Percentiles rank a stretch among this genome's conserved stretches.
These are phyloP conservation scores for Crucihimalaya himalaica DNA, from an alignment of 345 rosid genomes.

Conservation along the genomic window DNA sequence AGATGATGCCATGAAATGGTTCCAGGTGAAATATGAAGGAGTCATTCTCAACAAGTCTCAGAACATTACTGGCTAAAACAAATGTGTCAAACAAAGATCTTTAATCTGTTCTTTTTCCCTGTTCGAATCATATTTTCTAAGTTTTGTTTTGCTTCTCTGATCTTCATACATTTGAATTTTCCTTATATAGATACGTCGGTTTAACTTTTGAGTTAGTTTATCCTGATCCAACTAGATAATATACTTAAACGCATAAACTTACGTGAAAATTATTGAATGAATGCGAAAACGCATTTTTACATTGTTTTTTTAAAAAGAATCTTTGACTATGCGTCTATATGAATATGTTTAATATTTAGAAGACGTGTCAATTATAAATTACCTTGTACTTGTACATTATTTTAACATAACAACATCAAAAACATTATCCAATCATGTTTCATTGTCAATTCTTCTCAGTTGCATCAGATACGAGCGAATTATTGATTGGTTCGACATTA, in stretches of 20 bases:
- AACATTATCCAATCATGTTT: conserved; percentile 41
- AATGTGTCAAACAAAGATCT: neutral
- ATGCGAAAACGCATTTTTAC: conserved; percentile 3
- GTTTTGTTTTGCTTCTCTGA: conserved; percentile 26
- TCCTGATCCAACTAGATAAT: neutral
- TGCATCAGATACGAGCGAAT: conserved; percentile 42
- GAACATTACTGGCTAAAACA: conserved; percentile 32
- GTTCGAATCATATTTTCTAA: neutral
- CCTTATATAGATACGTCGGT: neutral
- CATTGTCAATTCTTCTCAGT: conserved; percentile 33
- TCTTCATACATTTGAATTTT: conserved; percentile 18
- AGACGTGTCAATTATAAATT: conserved; percentile 33
- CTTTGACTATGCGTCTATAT: conserved; percentile 29
- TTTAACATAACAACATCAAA: conserved; percentile 5
- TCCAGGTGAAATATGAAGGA: conserved; percentile 64
- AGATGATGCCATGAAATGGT: conserved; percentile 72
- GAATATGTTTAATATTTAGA: conserved; percentile 7
- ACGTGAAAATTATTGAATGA: conserved; percentile 20
- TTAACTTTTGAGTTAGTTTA: neutral
- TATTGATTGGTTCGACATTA: conserved; percentile 41
- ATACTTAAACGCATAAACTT: neutral
- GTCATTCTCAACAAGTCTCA: conserved; percentile 63
- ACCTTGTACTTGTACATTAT: conserved; percentile 36
- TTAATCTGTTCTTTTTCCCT: neutral
- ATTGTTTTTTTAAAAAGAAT: conserved; percentile 13